Evolutionary conservation across 2,329 filamentous ascomycete genomes (phyloP), one percentile per base, ranked within the genome.

Genomic region (Microcyclospora pomicola): DNA sequence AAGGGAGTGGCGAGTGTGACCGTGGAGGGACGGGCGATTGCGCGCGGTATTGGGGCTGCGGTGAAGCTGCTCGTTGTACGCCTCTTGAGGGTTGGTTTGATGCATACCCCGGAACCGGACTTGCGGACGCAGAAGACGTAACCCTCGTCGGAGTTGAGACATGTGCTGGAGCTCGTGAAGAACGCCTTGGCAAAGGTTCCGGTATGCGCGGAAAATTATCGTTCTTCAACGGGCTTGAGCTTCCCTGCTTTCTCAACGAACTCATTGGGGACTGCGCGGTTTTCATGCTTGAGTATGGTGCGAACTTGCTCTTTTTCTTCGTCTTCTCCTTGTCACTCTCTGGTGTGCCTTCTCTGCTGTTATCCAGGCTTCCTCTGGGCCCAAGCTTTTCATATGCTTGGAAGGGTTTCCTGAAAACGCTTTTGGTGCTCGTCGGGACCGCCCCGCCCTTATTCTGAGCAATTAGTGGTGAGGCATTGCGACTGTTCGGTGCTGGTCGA

Each of bases 401-500:
- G 48, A 78, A 80, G 4, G 75, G 75, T 52, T 76, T 77, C 44
- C 75, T 60, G 52, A 74, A 77, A 39, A 69, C 64, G 15, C 70
- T 74, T 57, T 74, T 77, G 40, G 55, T 48, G 54, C 67, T 67
- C 43, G 60, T 56, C 6, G 61, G 34, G 51, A 24, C 7, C 19
- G 19, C 7, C 19, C 19, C 19, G 19, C 19, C 19, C 19, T 24
- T 24, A 24, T 24, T 24, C 43, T 38, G 63, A 58, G 52, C 72
- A 70, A 47, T 69, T 39, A 64, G 59, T 30, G 62, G 65, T 39
- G 60, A 65, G 48, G 66, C 70, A 41, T 65, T 77, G 64, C 45
- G 76, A 65, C 61, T 85, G 62, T 48, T 73, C 64, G 44, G 65
- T 42, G 65, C 60, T 12, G 91, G 91, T 40, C 83, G 78, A 58